phyloP scores from a whole-genome alignment of 352 stramenopile genomes.

The Nothophytophthora sp. region DNA sequence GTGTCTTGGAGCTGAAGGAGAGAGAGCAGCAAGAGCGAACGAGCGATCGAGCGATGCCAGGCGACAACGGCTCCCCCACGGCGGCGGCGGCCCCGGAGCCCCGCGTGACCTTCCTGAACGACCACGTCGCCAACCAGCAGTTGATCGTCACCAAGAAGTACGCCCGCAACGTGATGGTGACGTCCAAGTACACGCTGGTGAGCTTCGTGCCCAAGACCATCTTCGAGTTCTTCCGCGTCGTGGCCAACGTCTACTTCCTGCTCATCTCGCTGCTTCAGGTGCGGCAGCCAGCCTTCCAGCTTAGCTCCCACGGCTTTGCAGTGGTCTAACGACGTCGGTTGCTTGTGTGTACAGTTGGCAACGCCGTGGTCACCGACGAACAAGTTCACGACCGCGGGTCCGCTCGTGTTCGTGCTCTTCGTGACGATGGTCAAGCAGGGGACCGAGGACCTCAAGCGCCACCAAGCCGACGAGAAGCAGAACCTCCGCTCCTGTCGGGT shows the following conservation, averaged over 20 bases:
- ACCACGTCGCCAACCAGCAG: conserved; percentile 51
- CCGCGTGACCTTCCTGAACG: conserved; percentile 58
- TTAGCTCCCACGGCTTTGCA: not conserved
- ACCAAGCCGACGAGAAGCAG: conserved; percentile 65
- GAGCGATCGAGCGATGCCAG: conserved; percentile 18
- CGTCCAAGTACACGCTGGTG: conserved; percentile 91
- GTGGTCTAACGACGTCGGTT: not conserved
- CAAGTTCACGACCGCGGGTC: conserved; percentile 68
- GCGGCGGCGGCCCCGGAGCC: conserved; percentile 27
- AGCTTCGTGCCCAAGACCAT: conserved; percentile 94
- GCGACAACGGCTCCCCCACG: conserved; percentile 11
- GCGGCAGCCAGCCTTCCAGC: not conserved
- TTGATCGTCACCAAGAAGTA: conserved; percentile 51
- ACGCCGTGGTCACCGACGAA: conserved; percentile 71
- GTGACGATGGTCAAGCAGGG: conserved; percentile 81
- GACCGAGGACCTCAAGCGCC: conserved; percentile 67
- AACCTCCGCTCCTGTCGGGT: conserved; percentile 59
- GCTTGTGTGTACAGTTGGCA: conserved; percentile 33
- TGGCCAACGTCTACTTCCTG: conserved; percentile 97
- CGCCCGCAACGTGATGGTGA: conserved; percentile 82
- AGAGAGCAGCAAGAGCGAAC: no score
- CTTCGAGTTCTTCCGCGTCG: conserved; percentile 93
- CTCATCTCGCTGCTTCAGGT: conserved; percentile 91
- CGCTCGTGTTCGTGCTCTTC: conserved; percentile 71
- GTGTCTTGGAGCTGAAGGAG: no score